Conservation (phyloP, 1,284 basidiomycete genomes). For the Cryptococcus sp. region DNA sequence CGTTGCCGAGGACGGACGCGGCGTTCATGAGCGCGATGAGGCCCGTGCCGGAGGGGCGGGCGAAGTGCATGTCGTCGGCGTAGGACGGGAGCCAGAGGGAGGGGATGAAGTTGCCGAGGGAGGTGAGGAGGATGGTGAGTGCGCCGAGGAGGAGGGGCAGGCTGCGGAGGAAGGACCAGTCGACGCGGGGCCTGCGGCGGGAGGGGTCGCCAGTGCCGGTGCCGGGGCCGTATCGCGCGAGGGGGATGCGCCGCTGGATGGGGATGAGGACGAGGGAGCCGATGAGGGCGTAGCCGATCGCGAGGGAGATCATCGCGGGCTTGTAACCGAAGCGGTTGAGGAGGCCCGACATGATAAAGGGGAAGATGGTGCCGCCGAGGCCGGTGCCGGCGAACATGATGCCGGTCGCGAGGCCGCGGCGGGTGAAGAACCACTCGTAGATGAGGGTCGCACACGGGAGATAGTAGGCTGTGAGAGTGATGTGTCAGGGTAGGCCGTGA, state of each 20-base stretch:
- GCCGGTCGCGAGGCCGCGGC: constrained; percentile 44
- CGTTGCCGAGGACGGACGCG: constrained; percentile 44
- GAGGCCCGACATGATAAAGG: constrained; percentile 41
- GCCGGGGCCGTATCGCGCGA: constrained; percentile 16
- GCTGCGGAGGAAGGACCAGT: constrained; percentile 30
- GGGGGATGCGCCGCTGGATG: constrained; percentile 44
- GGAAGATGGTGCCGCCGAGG: constrained; percentile 45
- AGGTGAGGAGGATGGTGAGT: constrained; percentile 38
- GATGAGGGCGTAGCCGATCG: constrained; percentile 33
- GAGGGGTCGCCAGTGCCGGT: constrained; percentile 1
- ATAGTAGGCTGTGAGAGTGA: constrained; percentile 28
- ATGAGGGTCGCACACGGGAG: constrained; percentile 47
- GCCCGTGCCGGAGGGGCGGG: constrained; percentile 39
- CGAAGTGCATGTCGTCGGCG: constrained; percentile 37
- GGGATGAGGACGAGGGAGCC: constrained; percentile 36
- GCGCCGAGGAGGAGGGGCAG: constrained; percentile 35
- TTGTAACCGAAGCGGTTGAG: constrained; percentile 47
- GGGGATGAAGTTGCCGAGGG: constrained; percentile 48
- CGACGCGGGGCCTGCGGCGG: constrained; percentile 12
- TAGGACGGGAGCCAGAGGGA: constrained; percentile 46
- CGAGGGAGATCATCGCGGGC: constrained; percentile 43
- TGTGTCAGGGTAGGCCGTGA: not conserved
- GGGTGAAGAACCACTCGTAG: constrained; percentile 46
- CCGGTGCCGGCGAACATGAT: constrained; percentile 49
- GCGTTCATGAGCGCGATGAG: constrained; percentile 49